These are phyloP conservation scores for Hondaea fermentalgiana DNA, from an alignment of 108 stramenopile species.

Conservation along the genomic window DNA sequence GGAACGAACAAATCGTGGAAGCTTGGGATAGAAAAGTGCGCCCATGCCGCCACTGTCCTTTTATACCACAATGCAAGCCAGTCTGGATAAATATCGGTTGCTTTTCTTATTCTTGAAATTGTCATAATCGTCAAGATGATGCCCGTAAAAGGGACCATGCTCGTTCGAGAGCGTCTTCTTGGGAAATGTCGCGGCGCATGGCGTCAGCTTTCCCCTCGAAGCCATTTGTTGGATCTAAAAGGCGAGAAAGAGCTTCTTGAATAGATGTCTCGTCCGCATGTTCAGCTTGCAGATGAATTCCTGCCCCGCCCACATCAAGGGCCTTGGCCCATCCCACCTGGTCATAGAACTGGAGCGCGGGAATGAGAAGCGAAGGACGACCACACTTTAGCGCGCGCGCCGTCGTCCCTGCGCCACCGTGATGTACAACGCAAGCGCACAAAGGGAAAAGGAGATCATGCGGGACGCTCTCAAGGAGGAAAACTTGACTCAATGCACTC, in stretches of 20 bases:
- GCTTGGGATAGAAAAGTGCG: too few relatives aligned
- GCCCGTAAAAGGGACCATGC: too few relatives aligned
- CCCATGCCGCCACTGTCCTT: too few relatives aligned
- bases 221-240: background rate
- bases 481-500: too few relatives aligned
- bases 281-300: background rate
- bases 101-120: too few relatives aligned
- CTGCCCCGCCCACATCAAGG: background rate
- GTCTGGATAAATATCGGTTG: too few relatives aligned
- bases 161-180: background rate
- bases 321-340: background rate
- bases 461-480: background rate
- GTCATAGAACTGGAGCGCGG: background rate
- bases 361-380: background rate
- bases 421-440: background rate
- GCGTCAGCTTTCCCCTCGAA: too few relatives aligned
- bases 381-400: background rate
- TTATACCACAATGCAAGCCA: too few relatives aligned
- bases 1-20: too few relatives aligned
- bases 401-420: background rate
- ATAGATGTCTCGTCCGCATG: background rate
- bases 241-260: background rate
- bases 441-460: background rate
- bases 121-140: too few relatives aligned
- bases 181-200: too few relatives aligned